Base-by-base conservation (phyloP, 2,329 filamentous ascomycete species). In the Penicillium fuscoglaucum region DNA sequence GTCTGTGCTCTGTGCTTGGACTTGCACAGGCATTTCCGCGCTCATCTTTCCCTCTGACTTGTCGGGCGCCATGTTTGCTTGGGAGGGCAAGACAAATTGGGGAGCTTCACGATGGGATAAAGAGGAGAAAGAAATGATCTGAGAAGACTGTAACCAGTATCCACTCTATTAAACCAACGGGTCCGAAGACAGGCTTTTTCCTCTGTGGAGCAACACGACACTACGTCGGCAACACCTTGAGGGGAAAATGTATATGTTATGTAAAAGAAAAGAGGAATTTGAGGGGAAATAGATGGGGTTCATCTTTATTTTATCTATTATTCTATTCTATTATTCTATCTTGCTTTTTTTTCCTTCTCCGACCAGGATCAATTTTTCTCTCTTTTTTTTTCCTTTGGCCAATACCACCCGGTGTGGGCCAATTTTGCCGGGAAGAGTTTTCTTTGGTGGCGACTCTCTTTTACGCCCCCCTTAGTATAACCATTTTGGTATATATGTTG, bases 51-150 rank as follows among this genome's bases (percentile, higher is more conserved):
- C 62, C 63, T 66, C 68, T 53, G 55, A 48, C 51, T 65, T 60
- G 60, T 62, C 65, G 21, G 58, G 60, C 52, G 66, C 69, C 70
- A 72, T 72, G 45, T 49, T 59, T 61, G 64, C 63, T 53, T 53
- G 47, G 40, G 49, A 43, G 17, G 31, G 5, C 7, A 52, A 24
- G 47, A 46, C 44, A 31, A 21, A 47, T 35, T 40, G 15, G 9
- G 24, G 49, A 28, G 19, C 13, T 45, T 31, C 41, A 13, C 35
- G 44, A 15, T 13, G 31, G 26, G 40, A 33, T 24, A 7, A 53
- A 55, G 26, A 63, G 35, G 46, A 46, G 46, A 48, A 52, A 45
- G 29, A 52, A 58, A 59, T 47, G 55, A 57, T 62, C 26, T 58
- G 59, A 62, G 44, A 49, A 49, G 35, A 49, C 31, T 45, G 47